Conservation (phyloP, 164 flowering plant genomes). For the Magnolia officinalis region DNA sequence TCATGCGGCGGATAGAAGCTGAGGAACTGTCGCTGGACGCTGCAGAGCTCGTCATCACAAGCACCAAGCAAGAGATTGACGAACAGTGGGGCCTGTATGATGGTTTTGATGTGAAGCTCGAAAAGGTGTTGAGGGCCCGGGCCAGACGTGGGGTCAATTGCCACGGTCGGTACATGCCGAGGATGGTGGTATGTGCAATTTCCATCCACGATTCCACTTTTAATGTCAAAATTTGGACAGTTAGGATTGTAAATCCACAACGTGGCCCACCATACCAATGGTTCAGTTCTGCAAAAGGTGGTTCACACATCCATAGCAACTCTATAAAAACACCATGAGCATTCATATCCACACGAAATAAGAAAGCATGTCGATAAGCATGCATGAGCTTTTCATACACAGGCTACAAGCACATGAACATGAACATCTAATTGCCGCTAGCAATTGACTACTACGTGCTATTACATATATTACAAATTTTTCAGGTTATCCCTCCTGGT, state of each 20-base stretch:
- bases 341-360: no score
- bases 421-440: neutral
- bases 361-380: no score
- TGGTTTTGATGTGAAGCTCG: slow-evolving; percentile 94
- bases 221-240: no score
- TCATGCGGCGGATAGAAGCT: slow-evolving; percentile 90
- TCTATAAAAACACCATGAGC: no score
- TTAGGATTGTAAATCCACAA: no score
- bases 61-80: slow-evolving; percentile 87
- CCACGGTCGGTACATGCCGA: slow-evolving; percentile 89
- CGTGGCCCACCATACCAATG: no score
- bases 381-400: no score
- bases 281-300: no score
- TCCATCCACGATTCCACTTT: neutral
- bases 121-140: slow-evolving; percentile 83
- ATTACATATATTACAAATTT: neutral
- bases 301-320: no score
- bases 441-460: neutral
- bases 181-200: slow-evolving; percentile 70
- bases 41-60: slow-evolving; percentile 91
- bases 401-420: no score
- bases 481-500: slow-evolving; percentile 95
- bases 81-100: slow-evolving; percentile 96
- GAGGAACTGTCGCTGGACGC: slow-evolving; percentile 96
- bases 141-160: slow-evolving; percentile 78